phyloP scores from a whole-genome alignment of 345 rosid genomes.

The Microthlaspi erraticum region DNA sequence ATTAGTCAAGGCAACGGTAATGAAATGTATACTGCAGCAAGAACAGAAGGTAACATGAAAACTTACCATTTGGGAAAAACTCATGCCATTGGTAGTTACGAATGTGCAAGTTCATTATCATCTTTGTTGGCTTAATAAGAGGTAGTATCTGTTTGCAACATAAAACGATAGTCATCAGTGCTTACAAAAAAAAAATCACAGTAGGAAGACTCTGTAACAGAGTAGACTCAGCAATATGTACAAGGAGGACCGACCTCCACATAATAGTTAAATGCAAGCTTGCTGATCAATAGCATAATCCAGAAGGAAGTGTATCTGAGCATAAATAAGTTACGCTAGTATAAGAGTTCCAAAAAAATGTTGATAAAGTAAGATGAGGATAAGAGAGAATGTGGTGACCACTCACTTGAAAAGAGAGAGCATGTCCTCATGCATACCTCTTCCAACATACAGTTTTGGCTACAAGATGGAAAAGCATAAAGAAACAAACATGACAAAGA shows the following conservation, averaged over 20 bases:
- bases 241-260: conserved; percentile 68
- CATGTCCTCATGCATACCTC: conserved; percentile 95
- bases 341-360: background rate
- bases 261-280: conserved; percentile 96
- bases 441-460: conserved; percentile 95
- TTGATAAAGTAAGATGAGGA: conserved; percentile 7
- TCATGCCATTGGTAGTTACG: conserved; percentile 82
- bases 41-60: conserved; percentile 8
- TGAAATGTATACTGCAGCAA: conserved; percentile 8
- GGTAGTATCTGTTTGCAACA: conserved; percentile 71
- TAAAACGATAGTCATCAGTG: conserved; percentile 16
- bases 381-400: conserved; percentile 15
- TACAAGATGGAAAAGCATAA: conserved; percentile 45
- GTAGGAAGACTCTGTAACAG: background rate
- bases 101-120: conserved; percentile 68
- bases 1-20: conserved; percentile 11
- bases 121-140: conserved; percentile 74
- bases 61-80: conserved; percentile 73
- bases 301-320: conserved; percentile 89
- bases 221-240: conserved; percentile 9
- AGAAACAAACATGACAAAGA: conserved; percentile 15
- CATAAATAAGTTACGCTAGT: conserved; percentile 17
- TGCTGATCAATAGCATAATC: conserved; percentile 86
- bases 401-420: conserved; percentile 85
- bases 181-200: background rate